Percentiles rank a stretch among this genome's conserved stretches.
phyloP scores from a whole-genome alignment of 257 asterid genomes.

The Solanum corneliomulleri region DNA sequence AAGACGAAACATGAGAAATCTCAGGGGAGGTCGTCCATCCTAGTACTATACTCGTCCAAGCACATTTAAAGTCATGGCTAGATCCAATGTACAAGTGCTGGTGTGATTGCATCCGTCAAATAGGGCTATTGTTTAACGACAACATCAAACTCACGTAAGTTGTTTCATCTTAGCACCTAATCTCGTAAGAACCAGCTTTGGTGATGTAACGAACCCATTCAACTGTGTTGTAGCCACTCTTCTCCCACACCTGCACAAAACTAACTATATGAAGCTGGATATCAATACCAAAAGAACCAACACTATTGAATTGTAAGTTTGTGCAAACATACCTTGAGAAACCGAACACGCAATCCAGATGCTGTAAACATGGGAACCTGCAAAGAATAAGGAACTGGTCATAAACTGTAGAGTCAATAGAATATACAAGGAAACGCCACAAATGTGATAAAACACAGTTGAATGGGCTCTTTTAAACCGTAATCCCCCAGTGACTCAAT shows the following conservation, averaged over 20 bases:
- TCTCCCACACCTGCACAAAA: constrained; percentile 89
- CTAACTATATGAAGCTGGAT: not conserved
- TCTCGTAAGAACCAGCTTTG: constrained; percentile 97
- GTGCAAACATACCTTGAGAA: constrained; percentile 64
- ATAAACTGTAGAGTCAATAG: not conserved
- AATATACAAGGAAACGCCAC: not conserved
- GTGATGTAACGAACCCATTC: constrained; percentile 99
- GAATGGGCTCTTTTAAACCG: not conserved
- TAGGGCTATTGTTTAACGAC: not conserved
- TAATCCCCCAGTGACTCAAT: not conserved
- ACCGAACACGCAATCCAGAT: constrained; percentile 96
- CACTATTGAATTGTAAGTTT: not conserved
- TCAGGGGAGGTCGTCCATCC: not conserved
- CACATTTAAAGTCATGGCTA: not conserved
- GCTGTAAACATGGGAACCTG: constrained; percentile 99
- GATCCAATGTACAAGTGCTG: not conserved
- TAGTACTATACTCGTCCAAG: not conserved
- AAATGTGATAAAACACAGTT: not conserved
- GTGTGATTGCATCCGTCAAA: not conserved
- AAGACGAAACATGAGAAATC: not conserved
- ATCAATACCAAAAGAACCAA: not conserved
- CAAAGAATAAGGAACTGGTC: not conserved
- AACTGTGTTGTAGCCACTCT: constrained; percentile 97
- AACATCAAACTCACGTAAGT: not conserved
- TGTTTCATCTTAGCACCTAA: constrained; percentile 55